A percentile compares a stretch with the other conserved stretches of the same genome.
Conservation (phyloP, 257 asterid genomes). For the Solanum bulbocastanum region DNA sequence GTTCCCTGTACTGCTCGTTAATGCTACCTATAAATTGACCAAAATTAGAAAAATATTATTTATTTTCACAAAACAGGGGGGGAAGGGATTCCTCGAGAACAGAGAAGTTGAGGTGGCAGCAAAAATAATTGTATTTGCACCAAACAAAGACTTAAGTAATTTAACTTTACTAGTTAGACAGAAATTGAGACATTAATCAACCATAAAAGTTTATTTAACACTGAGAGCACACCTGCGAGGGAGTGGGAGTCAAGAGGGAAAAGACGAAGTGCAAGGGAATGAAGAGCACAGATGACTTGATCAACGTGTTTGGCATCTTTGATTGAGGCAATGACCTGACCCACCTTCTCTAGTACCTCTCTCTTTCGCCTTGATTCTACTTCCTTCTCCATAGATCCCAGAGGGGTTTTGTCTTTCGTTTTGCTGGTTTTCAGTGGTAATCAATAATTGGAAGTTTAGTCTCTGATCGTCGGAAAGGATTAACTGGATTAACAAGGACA, state of each 20-base stretch:
- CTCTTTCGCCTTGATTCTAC: slow-evolving; percentile 13
- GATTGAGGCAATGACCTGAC: slow-evolving; percentile 39
- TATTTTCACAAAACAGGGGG: background rate
- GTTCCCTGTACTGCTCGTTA: slow-evolving; percentile 37
- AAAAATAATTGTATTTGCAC: no score
- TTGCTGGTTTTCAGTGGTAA: background rate
- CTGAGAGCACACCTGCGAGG: slow-evolving; percentile 27
- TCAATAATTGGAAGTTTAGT: background rate
- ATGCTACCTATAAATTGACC: slow-evolving; percentile 36
- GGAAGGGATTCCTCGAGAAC: no score
- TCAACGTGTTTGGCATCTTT: slow-evolving; percentile 50
- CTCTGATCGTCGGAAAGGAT: background rate
- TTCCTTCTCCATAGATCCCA: slow-evolving; percentile 17
- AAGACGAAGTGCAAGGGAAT: slow-evolving; percentile 58
- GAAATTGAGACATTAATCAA: background rate
- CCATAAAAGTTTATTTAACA: background rate
- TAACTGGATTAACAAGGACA: background rate
- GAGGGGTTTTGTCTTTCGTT: background rate
- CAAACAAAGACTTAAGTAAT: background rate
- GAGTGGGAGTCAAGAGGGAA: slow-evolving; percentile 41
- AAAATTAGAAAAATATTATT: background rate
- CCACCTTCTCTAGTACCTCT: slow-evolving; percentile 48
- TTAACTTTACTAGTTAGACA: background rate
- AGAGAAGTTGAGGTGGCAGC: no score
- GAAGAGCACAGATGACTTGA: slow-evolving; percentile 58